Evolutionary conservation across 2,329 filamentous ascomycete genomes (phyloP).

Genomic region (Mycogone perniciosa): DNA sequence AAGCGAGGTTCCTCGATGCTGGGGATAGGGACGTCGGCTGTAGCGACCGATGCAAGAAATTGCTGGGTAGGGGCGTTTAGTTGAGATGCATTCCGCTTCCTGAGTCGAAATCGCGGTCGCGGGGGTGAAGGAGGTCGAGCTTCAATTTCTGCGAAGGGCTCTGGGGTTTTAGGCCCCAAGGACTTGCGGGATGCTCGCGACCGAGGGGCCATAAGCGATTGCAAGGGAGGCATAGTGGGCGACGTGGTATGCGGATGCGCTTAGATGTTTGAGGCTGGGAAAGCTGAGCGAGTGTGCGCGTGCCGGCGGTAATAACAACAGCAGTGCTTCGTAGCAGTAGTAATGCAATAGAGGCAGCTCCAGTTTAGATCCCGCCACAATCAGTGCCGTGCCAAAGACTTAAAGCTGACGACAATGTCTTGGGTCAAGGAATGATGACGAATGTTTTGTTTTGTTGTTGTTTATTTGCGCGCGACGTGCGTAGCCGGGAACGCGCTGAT

Average conservation of each 20-base stretch:
- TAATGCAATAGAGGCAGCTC: slow-evolving; percentile 1
- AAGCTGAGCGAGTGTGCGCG: background rate
- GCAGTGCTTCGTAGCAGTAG: background rate
- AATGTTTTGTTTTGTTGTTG: background rate
- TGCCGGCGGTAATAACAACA: background rate
- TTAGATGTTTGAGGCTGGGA: background rate
- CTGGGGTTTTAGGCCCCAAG: slow-evolving; percentile 44
- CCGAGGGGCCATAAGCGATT: slow-evolving; percentile 39
- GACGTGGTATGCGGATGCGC: slow-evolving; percentile 17
- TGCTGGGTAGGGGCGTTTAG: slow-evolving; percentile 55
- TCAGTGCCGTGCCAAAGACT: slow-evolving; percentile 3
- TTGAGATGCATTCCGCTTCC: slow-evolving; percentile 47
- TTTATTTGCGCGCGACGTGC: slow-evolving; percentile 1
- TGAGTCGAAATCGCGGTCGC: slow-evolving; percentile 48
- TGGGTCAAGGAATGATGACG: slow-evolving; percentile 4
- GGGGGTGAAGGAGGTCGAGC: slow-evolving; percentile 42
- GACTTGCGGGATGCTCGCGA: slow-evolving; percentile 37
- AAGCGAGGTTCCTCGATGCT: slow-evolving; percentile 54
- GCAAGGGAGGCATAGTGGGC: slow-evolving; percentile 40
- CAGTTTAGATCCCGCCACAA: background rate
- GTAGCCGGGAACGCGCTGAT: slow-evolving; percentile 1
- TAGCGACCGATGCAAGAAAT: slow-evolving; percentile 61
- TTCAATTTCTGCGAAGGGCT: slow-evolving; percentile 35
- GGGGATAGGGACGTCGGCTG: slow-evolving; percentile 57
- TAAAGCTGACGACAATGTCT: slow-evolving; percentile 10